Evolutionary conservation across 2,329 filamentous ascomycete genomes (phyloP).

Genomic region (Fusarium transvaalense): DNA sequence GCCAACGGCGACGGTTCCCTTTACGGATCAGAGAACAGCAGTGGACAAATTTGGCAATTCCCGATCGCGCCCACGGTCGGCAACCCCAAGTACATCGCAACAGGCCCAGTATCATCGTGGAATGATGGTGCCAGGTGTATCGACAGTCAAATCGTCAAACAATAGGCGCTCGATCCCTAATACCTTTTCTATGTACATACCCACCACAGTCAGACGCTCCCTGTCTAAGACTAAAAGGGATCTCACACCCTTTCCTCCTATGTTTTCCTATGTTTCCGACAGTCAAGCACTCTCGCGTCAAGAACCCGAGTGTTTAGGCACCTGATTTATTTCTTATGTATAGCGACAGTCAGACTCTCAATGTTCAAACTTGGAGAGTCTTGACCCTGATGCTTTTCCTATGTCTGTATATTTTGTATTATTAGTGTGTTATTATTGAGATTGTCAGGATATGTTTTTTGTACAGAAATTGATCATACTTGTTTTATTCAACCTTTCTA

Average conservation of each 20-base stretch:
- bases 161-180: slow-evolving; percentile 1
- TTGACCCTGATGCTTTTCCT: slow-evolving; percentile 24
- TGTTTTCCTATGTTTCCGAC: slow-evolving; percentile 9
- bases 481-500: not conserved
- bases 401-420: slow-evolving; percentile 26
- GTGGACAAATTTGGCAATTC: slow-evolving; percentile 41
- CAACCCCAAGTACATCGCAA: slow-evolving; percentile 22
- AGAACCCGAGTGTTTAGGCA: not conserved
- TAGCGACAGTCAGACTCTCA: slow-evolving; percentile 6
- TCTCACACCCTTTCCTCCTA: not conserved
- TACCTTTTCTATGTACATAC: slow-evolving; percentile 25
- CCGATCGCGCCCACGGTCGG: slow-evolving; percentile 33
- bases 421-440: slow-evolving; percentile 11
- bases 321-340: slow-evolving; percentile 18
- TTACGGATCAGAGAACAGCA: slow-evolving; percentile 39
- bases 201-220: slow-evolving; percentile 9
- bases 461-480: slow-evolving; percentile 19
- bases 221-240: slow-evolving; percentile 7
- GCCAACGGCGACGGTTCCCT: slow-evolving; percentile 39
- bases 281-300: slow-evolving; percentile 3
- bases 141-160: slow-evolving; percentile 32
- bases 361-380: not conserved
- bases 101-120: slow-evolving; percentile 28
- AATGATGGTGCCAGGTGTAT: slow-evolving; percentile 44
- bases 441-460: not conserved